A percentile compares a stretch with the other conserved stretches of the same genome.
Conservation (phyloP, 805 yeast species). For the Yarrowia porcina region DNA sequence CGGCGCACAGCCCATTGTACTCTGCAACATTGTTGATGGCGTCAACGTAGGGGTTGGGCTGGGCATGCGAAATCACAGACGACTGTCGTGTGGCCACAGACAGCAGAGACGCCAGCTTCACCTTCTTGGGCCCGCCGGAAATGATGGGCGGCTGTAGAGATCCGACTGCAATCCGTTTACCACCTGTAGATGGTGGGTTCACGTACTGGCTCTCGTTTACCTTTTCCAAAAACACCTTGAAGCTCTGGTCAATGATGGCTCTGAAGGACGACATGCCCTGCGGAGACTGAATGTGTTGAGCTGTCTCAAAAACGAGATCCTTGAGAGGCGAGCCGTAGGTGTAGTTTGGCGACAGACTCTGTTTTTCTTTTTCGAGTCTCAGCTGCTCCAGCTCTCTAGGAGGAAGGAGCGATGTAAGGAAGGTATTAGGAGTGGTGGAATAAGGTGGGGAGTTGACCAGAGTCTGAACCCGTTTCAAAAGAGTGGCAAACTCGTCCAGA, state of each 20-base stretch:
- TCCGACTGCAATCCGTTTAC: conserved; percentile 5
- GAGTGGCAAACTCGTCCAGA: conserved; percentile 51
- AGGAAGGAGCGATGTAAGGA: conserved; percentile 43
- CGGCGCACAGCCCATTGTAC: conserved; percentile 80
- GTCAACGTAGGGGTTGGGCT: conserved; percentile 43
- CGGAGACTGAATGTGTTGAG: conserved; percentile 44
- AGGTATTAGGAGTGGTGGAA: conserved; percentile 34
- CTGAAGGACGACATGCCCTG: conserved; percentile 44
- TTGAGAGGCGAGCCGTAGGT: conserved; percentile 30
- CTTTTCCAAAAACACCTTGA: conserved; percentile 46
- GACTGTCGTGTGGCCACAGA: conserved; percentile 69
- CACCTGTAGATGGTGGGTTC: neutral
- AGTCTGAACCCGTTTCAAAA: conserved; percentile 38
- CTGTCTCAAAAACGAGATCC: conserved; percentile 42
- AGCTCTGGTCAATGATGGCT: conserved; percentile 40
- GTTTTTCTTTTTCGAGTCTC: conserved; percentile 14
- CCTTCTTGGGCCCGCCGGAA: conserved; percentile 34
- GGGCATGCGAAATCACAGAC: conserved; percentile 47
- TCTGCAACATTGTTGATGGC: conserved; percentile 51
- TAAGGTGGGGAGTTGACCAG: conserved; percentile 39
- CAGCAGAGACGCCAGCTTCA: conserved; percentile 65
- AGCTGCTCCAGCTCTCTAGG: conserved; percentile 52
- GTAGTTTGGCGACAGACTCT: conserved; percentile 19
- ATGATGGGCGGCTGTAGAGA: conserved; percentile 24
- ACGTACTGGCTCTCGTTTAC: conserved; percentile 27